A percentile compares a stretch with the other conserved stretches of the same genome.
These are phyloP conservation scores for Penicillium turbatum DNA, from an alignment of 495 filamentous ascomycete genomes.

Conservation along the genomic window DNA sequence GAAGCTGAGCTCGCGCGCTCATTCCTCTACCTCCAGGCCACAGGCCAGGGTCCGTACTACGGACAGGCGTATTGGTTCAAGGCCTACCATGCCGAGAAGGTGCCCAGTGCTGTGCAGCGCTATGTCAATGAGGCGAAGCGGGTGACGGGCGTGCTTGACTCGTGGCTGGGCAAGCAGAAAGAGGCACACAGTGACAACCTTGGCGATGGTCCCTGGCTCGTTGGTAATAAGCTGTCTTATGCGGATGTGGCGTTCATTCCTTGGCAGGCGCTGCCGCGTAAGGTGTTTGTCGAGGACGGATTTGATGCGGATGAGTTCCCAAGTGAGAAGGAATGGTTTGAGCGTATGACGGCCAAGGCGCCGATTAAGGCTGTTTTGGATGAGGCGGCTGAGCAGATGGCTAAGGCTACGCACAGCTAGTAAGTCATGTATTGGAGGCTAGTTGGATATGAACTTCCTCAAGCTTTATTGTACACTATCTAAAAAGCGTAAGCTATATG, in stretches of 20 bases:
- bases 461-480: too few relatives aligned
- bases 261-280: constrained; percentile 41
- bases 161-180: constrained; percentile 38
- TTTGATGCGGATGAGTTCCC: constrained; percentile 12
- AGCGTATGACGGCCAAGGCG: not conserved
- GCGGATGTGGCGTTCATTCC: constrained; percentile 4
- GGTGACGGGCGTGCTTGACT: constrained; percentile 52
- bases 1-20: constrained; percentile 48
- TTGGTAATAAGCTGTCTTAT: constrained; percentile 44
- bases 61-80: constrained; percentile 50
- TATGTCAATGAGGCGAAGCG: constrained; percentile 54
- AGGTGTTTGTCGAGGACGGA: constrained; percentile 47
- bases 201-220: constrained; percentile 36
- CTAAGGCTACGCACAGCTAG: not conserved
- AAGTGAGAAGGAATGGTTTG: constrained; percentile 27
- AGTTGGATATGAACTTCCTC: too few relatives aligned
- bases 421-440: too few relatives aligned
- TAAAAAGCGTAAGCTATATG: too few relatives aligned
- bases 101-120: constrained; percentile 50
- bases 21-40: constrained; percentile 30
- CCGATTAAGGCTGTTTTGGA: constrained; percentile 3
- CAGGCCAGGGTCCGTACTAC: constrained; percentile 59
- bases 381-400: not conserved
- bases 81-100: constrained; percentile 45
- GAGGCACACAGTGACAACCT: constrained; percentile 25